A percentile compares a stretch with the other conserved stretches of the same genome.
phyloP scores from a whole-genome alignment of 2,329 filamentous ascomycete genomes.

The Calonectria pteridis region DNA sequence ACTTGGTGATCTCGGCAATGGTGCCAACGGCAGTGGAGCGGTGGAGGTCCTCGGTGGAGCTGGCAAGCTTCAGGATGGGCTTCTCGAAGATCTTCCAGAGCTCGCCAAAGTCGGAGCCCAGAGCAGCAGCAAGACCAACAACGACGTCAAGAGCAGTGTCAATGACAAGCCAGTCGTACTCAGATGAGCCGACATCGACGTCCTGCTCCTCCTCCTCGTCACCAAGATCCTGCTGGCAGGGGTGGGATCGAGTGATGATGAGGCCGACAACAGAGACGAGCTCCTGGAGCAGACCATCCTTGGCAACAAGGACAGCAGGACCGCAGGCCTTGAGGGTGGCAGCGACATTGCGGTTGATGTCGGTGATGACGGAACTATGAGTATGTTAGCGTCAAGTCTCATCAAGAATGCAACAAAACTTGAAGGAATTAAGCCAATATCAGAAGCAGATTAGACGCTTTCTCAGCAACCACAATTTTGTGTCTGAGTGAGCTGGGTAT shows the following conservation, averaged over 20 bases:
- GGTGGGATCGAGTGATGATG: constrained; percentile 90
- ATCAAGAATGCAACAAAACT: constrained; percentile 37
- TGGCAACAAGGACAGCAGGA: constrained; percentile 82
- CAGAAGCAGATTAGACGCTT: constrained; percentile 67
- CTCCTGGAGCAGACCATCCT: constrained; percentile 77
- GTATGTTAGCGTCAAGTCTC: constrained; percentile 56
- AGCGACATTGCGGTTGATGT: constrained; percentile 94
- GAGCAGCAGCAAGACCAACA: constrained; percentile 83
- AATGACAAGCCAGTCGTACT: constrained; percentile 97
- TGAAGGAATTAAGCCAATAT: constrained; percentile 40
- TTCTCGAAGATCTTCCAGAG: constrained; percentile 98
- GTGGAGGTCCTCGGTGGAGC: constrained; percentile 87
- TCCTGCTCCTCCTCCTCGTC: constrained; percentile 82
- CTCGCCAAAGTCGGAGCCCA: constrained; percentile 85
- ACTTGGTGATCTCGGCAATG: constrained; percentile 89
- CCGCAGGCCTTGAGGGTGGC: constrained; percentile 92
- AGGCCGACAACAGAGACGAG: constrained; percentile 80
- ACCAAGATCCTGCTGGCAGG: constrained; percentile 91
- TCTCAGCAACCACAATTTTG: constrained; percentile 88
- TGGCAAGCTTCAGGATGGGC: constrained; percentile 87
- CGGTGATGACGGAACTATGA: constrained; percentile 84
- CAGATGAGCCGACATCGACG: constrained; percentile 82
- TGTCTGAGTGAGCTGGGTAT: constrained; percentile 99
- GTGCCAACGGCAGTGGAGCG: constrained; percentile 91
- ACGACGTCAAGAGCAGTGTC: constrained; percentile 95